Evolutionary conservation across 805 yeast species (phyloP).

Genomic region (Candida oleophila): DNA sequence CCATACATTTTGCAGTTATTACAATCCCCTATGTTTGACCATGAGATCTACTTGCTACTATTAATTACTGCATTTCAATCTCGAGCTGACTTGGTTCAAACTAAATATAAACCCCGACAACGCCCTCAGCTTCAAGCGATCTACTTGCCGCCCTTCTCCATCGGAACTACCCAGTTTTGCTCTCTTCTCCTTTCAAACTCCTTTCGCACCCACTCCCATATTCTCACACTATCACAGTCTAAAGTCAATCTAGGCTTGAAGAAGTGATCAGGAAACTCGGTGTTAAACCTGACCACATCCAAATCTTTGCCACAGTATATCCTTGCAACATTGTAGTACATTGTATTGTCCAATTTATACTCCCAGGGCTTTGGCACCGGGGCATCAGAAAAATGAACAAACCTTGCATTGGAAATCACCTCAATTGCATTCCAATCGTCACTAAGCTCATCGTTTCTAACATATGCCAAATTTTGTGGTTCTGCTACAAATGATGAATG

Average conservation of each 20-base stretch:
- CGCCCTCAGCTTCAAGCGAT: too few species aligned
- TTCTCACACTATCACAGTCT: conserved; percentile 29
- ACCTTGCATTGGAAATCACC: conserved; percentile 32
- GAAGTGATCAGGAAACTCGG: conserved; percentile 14
- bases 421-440: conserved; percentile 31
- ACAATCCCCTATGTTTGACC: too few species aligned
- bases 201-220: conserved; percentile 14
- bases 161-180: background rate
- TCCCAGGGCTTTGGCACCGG: conserved; percentile 72
- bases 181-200: conserved; percentile 5
- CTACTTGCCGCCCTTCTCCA: background rate
- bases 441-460: conserved; percentile 5
- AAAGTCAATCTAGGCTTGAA: conserved; percentile 24
- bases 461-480: conserved; percentile 41
- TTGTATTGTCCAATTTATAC: conserved; percentile 16
- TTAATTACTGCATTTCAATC: too few species aligned
- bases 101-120: too few species aligned
- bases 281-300: conserved; percentile 14
- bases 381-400: conserved; percentile 63
- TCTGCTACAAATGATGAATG: conserved; percentile 45
- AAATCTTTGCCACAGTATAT: conserved; percentile 21
- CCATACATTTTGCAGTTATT: too few species aligned
- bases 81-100: too few species aligned
- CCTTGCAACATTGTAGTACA: conserved; percentile 23
- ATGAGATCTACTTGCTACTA: too few species aligned